Percentiles rank a stretch among this genome's conserved stretches.
phyloP scores from a whole-genome alignment of 2,329 filamentous ascomycete genomes.

The Dothideomycetidae sp. region DNA sequence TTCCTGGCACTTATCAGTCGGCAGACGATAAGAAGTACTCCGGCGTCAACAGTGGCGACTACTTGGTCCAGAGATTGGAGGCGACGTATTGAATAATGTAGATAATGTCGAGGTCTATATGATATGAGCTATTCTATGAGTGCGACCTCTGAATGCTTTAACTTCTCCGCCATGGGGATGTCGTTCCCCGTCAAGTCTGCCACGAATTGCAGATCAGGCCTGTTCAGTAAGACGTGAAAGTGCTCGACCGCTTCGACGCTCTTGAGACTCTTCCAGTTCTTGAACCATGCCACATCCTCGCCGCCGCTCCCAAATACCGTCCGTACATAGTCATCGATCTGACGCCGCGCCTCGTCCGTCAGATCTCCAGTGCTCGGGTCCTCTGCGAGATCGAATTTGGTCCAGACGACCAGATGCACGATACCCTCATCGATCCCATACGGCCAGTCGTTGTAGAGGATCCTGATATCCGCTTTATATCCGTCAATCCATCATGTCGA shows the following conservation, averaged over 20 bases:
- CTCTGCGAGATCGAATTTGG: slow-evolving; percentile 67
- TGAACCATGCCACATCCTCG: slow-evolving; percentile 66
- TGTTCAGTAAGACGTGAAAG: slow-evolving; percentile 83
- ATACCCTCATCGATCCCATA: slow-evolving; percentile 70
- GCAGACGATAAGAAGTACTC: slow-evolving; percentile 60
- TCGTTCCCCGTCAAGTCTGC: slow-evolving; percentile 59
- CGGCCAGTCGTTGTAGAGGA: slow-evolving; percentile 86
- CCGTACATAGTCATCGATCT: slow-evolving; percentile 59
- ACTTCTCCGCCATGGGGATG: slow-evolving; percentile 39
- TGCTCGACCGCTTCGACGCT: slow-evolving; percentile 80
- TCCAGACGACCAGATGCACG: slow-evolving; percentile 82
- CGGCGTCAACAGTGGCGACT: slow-evolving; percentile 65
- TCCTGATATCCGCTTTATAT: slow-evolving; percentile 47
- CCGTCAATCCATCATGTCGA: slow-evolving; percentile 2
- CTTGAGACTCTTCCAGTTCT: slow-evolving; percentile 78
- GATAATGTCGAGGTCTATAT: too few species aligned
- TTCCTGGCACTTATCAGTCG: slow-evolving; percentile 62
- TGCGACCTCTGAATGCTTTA: slow-evolving; percentile 8
- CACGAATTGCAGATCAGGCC: slow-evolving; percentile 58
- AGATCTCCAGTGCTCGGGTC: slow-evolving; percentile 52
- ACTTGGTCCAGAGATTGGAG: slow-evolving; percentile 61
- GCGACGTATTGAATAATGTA: slow-evolving; percentile 53
- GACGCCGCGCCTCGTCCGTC: slow-evolving; percentile 44
- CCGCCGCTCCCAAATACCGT: slow-evolving; percentile 45
- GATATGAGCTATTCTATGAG: background rate